Percentiles rank a stretch among this genome's conserved stretches.
Conservation (phyloP, 2,329 filamentous ascomycete genomes). For the Ilyonectria destructans region DNA sequence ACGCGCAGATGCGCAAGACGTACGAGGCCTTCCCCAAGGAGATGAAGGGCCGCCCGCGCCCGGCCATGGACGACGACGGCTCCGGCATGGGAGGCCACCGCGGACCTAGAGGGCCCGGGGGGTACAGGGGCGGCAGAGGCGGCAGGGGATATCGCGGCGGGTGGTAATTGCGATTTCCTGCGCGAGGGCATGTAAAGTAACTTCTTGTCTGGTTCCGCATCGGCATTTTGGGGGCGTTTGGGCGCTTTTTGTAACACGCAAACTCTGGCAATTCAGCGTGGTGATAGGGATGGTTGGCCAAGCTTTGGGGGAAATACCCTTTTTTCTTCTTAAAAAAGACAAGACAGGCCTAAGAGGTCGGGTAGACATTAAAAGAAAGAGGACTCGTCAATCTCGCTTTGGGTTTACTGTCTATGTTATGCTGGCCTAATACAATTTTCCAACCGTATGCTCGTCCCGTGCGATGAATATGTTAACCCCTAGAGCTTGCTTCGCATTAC, state of each 20-base stretch:
- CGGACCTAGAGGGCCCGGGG: slow-evolving; percentile 69
- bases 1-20: slow-evolving; percentile 97
- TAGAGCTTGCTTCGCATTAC: slow-evolving; percentile 15
- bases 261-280: slow-evolving; percentile 34
- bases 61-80: slow-evolving; percentile 68
- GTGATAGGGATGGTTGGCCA: slow-evolving; percentile 17
- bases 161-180: slow-evolving; percentile 56
- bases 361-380: slow-evolving; percentile 17
- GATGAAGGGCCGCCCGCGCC: slow-evolving; percentile 80
- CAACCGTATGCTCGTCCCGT: slow-evolving; percentile 29
- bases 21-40: slow-evolving; percentile 91
- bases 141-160: slow-evolving; percentile 67
- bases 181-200: slow-evolving; percentile 4
- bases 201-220: neutral
- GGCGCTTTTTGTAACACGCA: slow-evolving; percentile 37
- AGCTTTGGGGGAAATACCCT: slow-evolving; percentile 45
- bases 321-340: slow-evolving; percentile 40
- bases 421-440: slow-evolving; percentile 44
- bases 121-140: slow-evolving; percentile 68
- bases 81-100: slow-evolving; percentile 65
- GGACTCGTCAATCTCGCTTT: slow-evolving; percentile 44
- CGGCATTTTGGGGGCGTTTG: slow-evolving; percentile 42
- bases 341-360: slow-evolving; percentile 21
- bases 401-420: slow-evolving; percentile 43
- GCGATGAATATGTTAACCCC: neutral